Conservation (phyloP, 2,329 filamentous ascomycete species). For the Ophiognomonia clavigignenti-juglandacearum region DNA sequence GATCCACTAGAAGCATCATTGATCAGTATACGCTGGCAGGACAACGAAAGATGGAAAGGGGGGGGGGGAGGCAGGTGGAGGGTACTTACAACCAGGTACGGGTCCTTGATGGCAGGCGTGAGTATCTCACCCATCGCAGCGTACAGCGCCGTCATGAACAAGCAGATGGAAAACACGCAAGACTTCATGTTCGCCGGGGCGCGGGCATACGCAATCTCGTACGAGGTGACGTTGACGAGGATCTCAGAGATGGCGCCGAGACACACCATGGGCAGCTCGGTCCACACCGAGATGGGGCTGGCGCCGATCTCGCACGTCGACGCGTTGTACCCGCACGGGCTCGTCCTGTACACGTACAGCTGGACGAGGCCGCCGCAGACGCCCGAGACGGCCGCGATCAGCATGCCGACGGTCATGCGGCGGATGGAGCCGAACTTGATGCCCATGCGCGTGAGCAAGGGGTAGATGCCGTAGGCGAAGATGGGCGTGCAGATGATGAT, state of each 20-base stretch:
- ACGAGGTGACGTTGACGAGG: slow-evolving; percentile 56
- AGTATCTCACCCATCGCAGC: slow-evolving; percentile 43
- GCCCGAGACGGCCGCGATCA: slow-evolving; percentile 26
- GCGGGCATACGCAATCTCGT: slow-evolving; percentile 66
- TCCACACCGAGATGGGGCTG: slow-evolving; percentile 45
- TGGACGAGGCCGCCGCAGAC: slow-evolving; percentile 51
- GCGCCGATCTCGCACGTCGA: slow-evolving; percentile 31
- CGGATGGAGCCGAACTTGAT: slow-evolving; percentile 55
- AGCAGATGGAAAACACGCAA: slow-evolving; percentile 50
- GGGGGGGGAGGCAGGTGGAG: neutral
- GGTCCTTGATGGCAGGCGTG: slow-evolving; percentile 36
- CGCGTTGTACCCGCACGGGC: slow-evolving; percentile 46
- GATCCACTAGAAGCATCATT: slow-evolving; percentile 22
- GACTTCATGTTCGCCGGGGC: slow-evolving; percentile 61
- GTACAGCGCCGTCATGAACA: slow-evolving; percentile 55
- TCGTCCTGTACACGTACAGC: slow-evolving; percentile 52
- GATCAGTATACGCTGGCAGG: neutral
- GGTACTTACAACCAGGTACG: slow-evolving; percentile 29
- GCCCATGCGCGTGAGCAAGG: slow-evolving; percentile 42
- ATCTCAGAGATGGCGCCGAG: slow-evolving; percentile 51
- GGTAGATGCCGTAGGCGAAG: slow-evolving; percentile 51
- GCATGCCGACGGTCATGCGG: slow-evolving; percentile 54
- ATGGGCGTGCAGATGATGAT: slow-evolving; percentile 55
- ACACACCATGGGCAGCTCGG: slow-evolving; percentile 44
- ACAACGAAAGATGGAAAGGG: neutral